A percentile compares a stretch with the other conserved stretches of the same genome.
These are phyloP conservation scores for Clathrus columnatus DNA, from an alignment of 768 basidiomycete genomes.

Conservation along the genomic window DNA sequence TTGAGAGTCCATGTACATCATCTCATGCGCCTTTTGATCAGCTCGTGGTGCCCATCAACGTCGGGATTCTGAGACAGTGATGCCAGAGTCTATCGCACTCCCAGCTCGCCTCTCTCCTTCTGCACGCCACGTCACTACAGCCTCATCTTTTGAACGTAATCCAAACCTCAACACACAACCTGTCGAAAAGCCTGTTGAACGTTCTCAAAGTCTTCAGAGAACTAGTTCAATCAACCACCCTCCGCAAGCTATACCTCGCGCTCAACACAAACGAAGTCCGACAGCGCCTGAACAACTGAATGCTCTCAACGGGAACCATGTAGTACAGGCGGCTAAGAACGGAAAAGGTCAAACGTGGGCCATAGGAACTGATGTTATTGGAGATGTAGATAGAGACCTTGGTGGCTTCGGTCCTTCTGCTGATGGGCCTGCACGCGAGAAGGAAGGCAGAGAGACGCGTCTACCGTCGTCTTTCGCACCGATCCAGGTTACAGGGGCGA, in stretches of 20 bases:
- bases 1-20: conserved; percentile 19
- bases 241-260: conserved; percentile 7
- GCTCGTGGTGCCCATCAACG: conserved; percentile 43
- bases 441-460: conserved; percentile 4
- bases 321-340: not conserved
- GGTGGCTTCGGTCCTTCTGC: conserved; percentile 6
- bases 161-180: not conserved
- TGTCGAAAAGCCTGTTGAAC: not conserved
- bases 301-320: conserved; percentile 17
- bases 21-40: conserved; percentile 24
- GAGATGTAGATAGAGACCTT: conserved; percentile 27
- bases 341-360: conserved; percentile 36
- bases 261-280: conserved; percentile 56
- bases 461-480: not conserved
- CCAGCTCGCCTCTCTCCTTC: conserved; percentile 26
- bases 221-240: not conserved
- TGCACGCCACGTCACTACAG: conserved; percentile 16
- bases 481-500: conserved; percentile 1
- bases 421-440: conserved; percentile 21
- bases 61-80: conserved; percentile 61
- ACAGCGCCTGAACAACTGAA: conserved; percentile 48
- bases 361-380: conserved; percentile 29
- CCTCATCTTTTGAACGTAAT: not conserved
- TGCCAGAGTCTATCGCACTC: conserved; percentile 7
- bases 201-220: not conserved